A percentile compares a stretch with the other conserved stretches of the same genome.
These are phyloP conservation scores for Penstemon eatonii DNA, from an alignment of 257 asterid genomes.

Conservation along the genomic window DNA sequence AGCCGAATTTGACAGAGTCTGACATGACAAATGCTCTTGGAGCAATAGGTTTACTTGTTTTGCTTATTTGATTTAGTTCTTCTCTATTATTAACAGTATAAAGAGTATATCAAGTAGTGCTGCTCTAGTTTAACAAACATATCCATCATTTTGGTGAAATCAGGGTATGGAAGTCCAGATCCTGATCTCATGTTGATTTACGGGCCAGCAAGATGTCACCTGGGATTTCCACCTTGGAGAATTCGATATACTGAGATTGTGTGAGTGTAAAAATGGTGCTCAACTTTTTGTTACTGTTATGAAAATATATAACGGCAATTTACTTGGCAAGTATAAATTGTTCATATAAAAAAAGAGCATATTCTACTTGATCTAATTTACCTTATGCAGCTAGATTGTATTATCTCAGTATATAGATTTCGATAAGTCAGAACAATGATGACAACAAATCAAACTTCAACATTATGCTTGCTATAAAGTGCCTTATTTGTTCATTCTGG, in stretches of 20 bases:
- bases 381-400: not conserved
- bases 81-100: slow-evolving; percentile 2
- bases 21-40: slow-evolving; percentile 66
- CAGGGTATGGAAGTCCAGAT: slow-evolving; percentile 67
- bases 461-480: too few relatives aligned
- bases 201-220: slow-evolving; percentile 90
- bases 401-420: not conserved
- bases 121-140: slow-evolving; percentile 16
- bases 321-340: not conserved
- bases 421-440: too few relatives aligned
- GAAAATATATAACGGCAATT: not conserved
- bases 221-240: slow-evolving; percentile 97
- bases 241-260: slow-evolving; percentile 88
- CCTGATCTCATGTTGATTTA: slow-evolving; percentile 88
- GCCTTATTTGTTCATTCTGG: not conserved
- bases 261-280: slow-evolving; percentile 48
- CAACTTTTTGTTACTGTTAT: not conserved
- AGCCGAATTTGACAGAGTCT: slow-evolving; percentile 61
- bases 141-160: slow-evolving; percentile 27
- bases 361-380: too few relatives aligned
- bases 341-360: too few relatives aligned
- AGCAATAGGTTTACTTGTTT: slow-evolving; percentile 54
- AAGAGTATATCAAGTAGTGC: not conserved
- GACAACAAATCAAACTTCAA: too few relatives aligned
- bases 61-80: slow-evolving; percentile 14